Evolutionary conservation across 1,284 basidiomycete genomes (phyloP).

Genomic region (Pisolithus thermaeus): DNA sequence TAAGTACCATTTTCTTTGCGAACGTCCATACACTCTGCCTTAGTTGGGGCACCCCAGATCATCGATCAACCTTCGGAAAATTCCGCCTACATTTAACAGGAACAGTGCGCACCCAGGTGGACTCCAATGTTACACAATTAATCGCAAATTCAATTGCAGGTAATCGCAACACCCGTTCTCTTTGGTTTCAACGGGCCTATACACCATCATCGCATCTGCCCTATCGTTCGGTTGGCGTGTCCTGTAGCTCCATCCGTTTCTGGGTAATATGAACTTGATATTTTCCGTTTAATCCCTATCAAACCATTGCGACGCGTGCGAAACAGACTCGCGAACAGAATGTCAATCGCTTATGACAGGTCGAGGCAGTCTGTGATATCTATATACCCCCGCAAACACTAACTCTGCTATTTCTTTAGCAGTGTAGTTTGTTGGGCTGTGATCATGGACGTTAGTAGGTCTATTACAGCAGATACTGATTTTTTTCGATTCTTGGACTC

Average conservation of each 20-base stretch:
- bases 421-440: constrained; percentile 2
- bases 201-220: constrained; percentile 22
- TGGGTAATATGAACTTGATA: constrained; percentile 22
- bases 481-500: constrained; percentile 18
- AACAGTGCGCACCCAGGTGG: background rate
- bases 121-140: background rate
- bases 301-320: constrained; percentile 19
- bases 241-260: constrained; percentile 24
- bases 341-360: constrained; percentile 34
- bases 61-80: background rate
- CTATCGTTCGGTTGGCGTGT: constrained; percentile 33
- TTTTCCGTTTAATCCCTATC: too few species aligned
- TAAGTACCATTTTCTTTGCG: constrained; percentile 18
- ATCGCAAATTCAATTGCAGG: constrained; percentile 21
- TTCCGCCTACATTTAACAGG: background rate
- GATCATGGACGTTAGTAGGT: constrained; percentile 23
- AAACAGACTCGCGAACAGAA: constrained; percentile 23
- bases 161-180: constrained; percentile 14
- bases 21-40: constrained; percentile 4
- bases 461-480: constrained; percentile 32
- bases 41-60: background rate
- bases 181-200: constrained; percentile 8
- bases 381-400: constrained; percentile 20
- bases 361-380: constrained; percentile 25
- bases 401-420: constrained; percentile 24